Base-by-base conservation (phyloP, 2,329 filamentous ascomycete species). In the Penicillium brasilianum region DNA sequence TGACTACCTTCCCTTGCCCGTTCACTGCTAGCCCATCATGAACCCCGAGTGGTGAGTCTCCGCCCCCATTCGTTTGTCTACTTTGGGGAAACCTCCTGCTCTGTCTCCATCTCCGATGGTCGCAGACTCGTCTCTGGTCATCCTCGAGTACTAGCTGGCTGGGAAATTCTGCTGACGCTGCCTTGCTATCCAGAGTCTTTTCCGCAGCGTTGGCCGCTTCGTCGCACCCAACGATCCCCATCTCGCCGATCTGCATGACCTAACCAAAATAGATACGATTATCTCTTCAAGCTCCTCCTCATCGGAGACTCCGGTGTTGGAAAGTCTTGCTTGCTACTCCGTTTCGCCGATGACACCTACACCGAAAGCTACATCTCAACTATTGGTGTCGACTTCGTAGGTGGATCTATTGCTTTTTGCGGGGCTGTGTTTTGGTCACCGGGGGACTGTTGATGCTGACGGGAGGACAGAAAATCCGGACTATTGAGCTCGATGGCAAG, bases 281-380 rank as follows among this genome's bases (percentile, higher is more conserved):
- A 99, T 82, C 93, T 99, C 77, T 99, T 99, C 89, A 99, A 99
- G 89, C 93, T 99, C 71, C 92, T 99, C 82, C 94, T 99, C 85
- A 99, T 99, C 88, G 95, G 95, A 82, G 95, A 99, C 81, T 99
- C 95, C 80, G 95, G 95, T 88, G 95, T 99, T 77, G 95, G 95
- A 90, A 99, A 99, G 90, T 99, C 95, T 77, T 99, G 95, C 83
- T 81, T 99, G 84, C 87, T 99, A 72, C 86, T 99, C 78, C 93
- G 95, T 84, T 99, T 99, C 78, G 95, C 95, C 77, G 95, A 97
- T 79, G 93, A 97, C 77, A 98, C 95, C 80, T 99, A 98, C 85
- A 99, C 95, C 64, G 95, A 98, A 85, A 96, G 92, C 80, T 99
- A 98, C 85, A 99, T 99, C 84, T 98, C 95, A 68, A 99, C 95